Base-by-base conservation (phyloP, 192 early-diverging fungal species). In the Chytriomyces confervae region DNA sequence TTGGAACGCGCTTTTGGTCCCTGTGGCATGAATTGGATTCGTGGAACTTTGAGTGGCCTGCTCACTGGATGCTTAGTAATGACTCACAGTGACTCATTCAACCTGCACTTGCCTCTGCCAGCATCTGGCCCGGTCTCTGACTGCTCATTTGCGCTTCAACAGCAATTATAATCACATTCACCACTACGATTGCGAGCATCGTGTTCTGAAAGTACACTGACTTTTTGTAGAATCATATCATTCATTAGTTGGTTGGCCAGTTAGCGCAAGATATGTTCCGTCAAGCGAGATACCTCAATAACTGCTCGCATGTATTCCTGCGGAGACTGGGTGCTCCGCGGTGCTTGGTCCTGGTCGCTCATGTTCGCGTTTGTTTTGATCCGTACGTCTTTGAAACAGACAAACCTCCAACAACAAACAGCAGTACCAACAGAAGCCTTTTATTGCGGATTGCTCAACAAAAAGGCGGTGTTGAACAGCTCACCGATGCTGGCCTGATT, bases 401-500 rank as follows among this genome's bases (percentile, higher is more conserved):
- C 29, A 0, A 1, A 0, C 2, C 0, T 36, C 29, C 29, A 36
- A 36, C 29, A 36, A 36, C 29, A 36, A 36, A 36, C 29, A 2
- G 29, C 29, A 36, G 29, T 1, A 36, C 29, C 29, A 36, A 36
- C 29, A 36, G 29, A 36, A 36, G 88, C 0, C 85, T 98, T 36
- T 89, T 98, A 71, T 78, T 94, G 63, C 89, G 94, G n/a, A 80
- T 98, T 50, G 87, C 94, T 4, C 89, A 91, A 79, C 84, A 85
- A 7, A 76, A 82, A 9, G 92, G 93, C 24, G 95, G 95, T n/a
- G 90, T 95, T 0, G 89, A 93, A 63, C 86, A 89, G 70, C 82
- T 98, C 45, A 65, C 96, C 23, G 92, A 95, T 46, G 89, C 89
- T 80, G 93, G 93, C 9, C 80, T 95, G 23, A 79, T 97, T 20